phyloP scores from a whole-genome alignment of 1,284 basidiomycete genomes.

The Boletus semigastroideus region DNA sequence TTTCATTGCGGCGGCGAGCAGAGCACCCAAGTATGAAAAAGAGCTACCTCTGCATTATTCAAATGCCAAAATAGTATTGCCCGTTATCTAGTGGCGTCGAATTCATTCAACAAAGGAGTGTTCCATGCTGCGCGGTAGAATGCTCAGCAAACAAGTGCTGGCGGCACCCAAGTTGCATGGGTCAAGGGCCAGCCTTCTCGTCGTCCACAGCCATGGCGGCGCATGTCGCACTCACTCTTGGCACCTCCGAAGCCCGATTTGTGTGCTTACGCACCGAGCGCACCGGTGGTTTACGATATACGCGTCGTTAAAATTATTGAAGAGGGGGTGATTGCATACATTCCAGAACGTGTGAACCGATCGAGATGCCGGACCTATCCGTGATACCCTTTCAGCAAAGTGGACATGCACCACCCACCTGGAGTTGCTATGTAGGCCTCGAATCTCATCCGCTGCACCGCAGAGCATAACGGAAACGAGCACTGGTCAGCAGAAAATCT shows the following conservation, averaged over 20 bases:
- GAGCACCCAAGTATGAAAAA: slow-evolving; percentile 5
- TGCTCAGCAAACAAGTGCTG: slow-evolving; percentile 7
- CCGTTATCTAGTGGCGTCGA: slow-evolving; percentile 33
- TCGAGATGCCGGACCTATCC: slow-evolving; percentile 18
- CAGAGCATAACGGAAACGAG: slow-evolving; percentile 25
- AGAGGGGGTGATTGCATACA: slow-evolving; percentile 8
- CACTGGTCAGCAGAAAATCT: slow-evolving; percentile 14
- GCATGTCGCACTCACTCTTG: slow-evolving; percentile 12
- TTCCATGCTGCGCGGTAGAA: slow-evolving; percentile 29
- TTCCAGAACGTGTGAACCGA: slow-evolving; percentile 33
- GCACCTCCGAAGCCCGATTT: slow-evolving; percentile 21
- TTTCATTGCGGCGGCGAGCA: neutral
- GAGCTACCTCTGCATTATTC: slow-evolving; percentile 16
- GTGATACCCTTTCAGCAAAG: slow-evolving; percentile 12
- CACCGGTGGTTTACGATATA: slow-evolving; percentile 23
- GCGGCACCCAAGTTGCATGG: slow-evolving; percentile 24
- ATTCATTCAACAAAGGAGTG: slow-evolving; percentile 20
- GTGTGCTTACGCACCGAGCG: slow-evolving; percentile 16
- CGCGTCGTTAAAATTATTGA: slow-evolving; percentile 12
- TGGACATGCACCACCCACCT: slow-evolving; percentile 30
- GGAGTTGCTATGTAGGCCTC: slow-evolving; percentile 19
- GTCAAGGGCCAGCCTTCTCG: slow-evolving; percentile 27
- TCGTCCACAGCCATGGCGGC: slow-evolving; percentile 16
- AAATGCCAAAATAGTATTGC: slow-evolving; percentile 22
- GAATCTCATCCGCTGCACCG: slow-evolving; percentile 25